Percentiles rank a stretch among this genome's conserved stretches.
phyloP scores from a whole-genome alignment of 192 early-diverging fungal species.

The Haplosporangium gracile region DNA sequence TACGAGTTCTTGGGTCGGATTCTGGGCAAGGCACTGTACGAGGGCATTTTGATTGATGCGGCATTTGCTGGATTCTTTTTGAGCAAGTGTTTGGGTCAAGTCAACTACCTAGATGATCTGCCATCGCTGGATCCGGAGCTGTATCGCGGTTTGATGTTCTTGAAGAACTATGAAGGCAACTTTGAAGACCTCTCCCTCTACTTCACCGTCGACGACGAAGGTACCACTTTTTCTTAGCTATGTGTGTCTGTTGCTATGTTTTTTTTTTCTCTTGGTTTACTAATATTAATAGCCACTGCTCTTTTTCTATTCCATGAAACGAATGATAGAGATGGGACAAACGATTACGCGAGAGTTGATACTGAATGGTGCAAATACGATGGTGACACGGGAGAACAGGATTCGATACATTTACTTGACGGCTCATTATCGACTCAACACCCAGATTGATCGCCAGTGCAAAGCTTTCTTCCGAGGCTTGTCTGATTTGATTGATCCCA shows the following conservation, averaged over 20 bases:
- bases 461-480: conserved; percentile 89
- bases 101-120: conserved; percentile 73
- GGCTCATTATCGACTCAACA: conserved; percentile 91
- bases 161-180: conserved; percentile 81
- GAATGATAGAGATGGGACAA: conserved; percentile 55
- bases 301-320: not conserved
- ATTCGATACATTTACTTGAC: conserved; percentile 89
- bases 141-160: conserved; percentile 77
- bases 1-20: conserved; percentile 85
- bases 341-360: conserved; percentile 77
- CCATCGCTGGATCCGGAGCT: conserved; percentile 84
- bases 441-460: conserved; percentile 81
- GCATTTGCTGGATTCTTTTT: conserved; percentile 90
- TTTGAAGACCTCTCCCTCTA: conserved; percentile 80
- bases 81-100: conserved; percentile 74
- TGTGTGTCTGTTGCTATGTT: not conserved
- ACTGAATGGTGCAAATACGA: conserved; percentile 77
- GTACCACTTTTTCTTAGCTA: conserved; percentile 39
- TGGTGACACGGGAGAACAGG: conserved; percentile 89
- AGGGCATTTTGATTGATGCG: conserved; percentile 87
- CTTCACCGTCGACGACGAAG: conserved; percentile 76
- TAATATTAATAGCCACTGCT: not conserved
- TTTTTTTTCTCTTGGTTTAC: not conserved
- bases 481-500: conserved; percentile 84
- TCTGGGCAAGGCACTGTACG: conserved; percentile 89